phyloP scores from a whole-genome alignment of 805 yeast genomes.

The Schwanniomyces occidentalis region DNA sequence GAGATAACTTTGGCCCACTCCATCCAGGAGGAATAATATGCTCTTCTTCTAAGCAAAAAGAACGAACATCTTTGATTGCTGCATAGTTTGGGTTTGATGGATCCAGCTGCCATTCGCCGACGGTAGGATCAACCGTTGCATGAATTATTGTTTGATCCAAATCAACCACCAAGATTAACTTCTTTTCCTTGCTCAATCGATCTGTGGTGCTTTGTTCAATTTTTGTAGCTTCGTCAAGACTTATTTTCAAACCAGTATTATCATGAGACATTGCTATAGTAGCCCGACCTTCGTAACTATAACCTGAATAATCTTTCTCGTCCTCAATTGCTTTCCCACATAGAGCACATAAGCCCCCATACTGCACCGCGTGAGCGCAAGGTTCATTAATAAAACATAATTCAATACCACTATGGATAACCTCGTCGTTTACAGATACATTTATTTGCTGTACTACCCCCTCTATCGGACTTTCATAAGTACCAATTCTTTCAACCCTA shows the following conservation, averaged over 20 bases:
- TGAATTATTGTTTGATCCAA: slow-evolving; percentile 97
- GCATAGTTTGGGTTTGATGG: slow-evolving; percentile 81
- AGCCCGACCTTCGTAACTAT: slow-evolving; percentile 68
- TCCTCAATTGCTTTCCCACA: slow-evolving; percentile 80
- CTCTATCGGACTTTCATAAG: slow-evolving; percentile 80
- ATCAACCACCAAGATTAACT: slow-evolving; percentile 90
- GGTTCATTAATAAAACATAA: slow-evolving; percentile 71
- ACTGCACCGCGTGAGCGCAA: slow-evolving; percentile 90
- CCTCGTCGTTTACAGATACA: slow-evolving; percentile 59
- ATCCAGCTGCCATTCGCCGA: slow-evolving; percentile 93
- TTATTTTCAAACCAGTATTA: slow-evolving; percentile 77
- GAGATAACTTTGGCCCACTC: slow-evolving; percentile 60
- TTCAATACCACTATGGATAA: slow-evolving; percentile 45
- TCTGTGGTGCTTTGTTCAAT: slow-evolving; percentile 70
- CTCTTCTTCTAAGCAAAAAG: slow-evolving; percentile 79
- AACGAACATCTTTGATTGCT: slow-evolving; percentile 76
- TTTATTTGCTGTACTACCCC: slow-evolving; percentile 60
- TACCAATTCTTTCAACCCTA: slow-evolving; percentile 67
- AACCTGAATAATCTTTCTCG: slow-evolving; percentile 73
- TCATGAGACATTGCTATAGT: slow-evolving; percentile 90
- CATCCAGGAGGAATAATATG: slow-evolving; percentile 56
- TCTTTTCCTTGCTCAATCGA: slow-evolving; percentile 59
- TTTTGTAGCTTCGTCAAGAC: slow-evolving; percentile 81
- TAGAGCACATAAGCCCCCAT: slow-evolving; percentile 90
- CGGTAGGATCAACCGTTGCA: slow-evolving; percentile 97